phyloP scores from a whole-genome alignment of 1,284 basidiomycete genomes.

The Fomitopsis palustris region DNA sequence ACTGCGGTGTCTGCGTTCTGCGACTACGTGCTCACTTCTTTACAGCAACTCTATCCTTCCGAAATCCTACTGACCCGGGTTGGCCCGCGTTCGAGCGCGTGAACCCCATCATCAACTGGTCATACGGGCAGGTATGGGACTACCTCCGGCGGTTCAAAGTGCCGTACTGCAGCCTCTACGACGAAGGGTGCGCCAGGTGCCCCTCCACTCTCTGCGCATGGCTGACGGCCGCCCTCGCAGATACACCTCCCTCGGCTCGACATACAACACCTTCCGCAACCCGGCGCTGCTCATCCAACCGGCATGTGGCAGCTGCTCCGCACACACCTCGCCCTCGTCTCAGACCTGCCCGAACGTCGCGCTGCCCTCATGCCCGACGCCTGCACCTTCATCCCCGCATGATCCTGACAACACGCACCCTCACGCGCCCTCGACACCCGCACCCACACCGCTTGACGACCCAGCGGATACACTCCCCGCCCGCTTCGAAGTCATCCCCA shows the following conservation, averaged over 20 bases:
- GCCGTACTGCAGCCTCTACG: constrained; percentile 88
- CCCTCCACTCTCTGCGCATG: background rate
- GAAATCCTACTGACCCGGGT: constrained; percentile 78
- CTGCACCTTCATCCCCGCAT: background rate
- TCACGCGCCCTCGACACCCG: background rate
- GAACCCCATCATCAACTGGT: constrained; percentile 96
- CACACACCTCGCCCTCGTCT: background rate
- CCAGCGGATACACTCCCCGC: constrained; percentile 1
- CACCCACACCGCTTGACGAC: background rate
- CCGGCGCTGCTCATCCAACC: constrained; percentile 63
- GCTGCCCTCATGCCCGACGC: background rate
- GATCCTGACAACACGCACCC: constrained; percentile 12
- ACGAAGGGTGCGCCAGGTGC: constrained; percentile 68
- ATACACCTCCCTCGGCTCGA: constrained; percentile 95
- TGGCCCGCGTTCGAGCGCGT: constrained; percentile 93
- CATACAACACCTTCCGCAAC: constrained; percentile 92
- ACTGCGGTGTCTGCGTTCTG: background rate
- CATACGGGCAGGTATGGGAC: constrained; percentile 85
- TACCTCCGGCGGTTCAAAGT: constrained; percentile 78
- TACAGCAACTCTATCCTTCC: constrained; percentile 62
- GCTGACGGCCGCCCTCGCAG: constrained; percentile 36
- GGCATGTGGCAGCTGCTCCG: constrained; percentile 16
- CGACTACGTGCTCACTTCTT: background rate
- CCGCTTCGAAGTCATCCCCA: constrained; percentile 4
- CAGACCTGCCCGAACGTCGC: background rate